phyloP scores from a whole-genome alignment of 2,329 filamentous ascomycete genomes.

The Chrysoporthe deuterocubensis region DNA sequence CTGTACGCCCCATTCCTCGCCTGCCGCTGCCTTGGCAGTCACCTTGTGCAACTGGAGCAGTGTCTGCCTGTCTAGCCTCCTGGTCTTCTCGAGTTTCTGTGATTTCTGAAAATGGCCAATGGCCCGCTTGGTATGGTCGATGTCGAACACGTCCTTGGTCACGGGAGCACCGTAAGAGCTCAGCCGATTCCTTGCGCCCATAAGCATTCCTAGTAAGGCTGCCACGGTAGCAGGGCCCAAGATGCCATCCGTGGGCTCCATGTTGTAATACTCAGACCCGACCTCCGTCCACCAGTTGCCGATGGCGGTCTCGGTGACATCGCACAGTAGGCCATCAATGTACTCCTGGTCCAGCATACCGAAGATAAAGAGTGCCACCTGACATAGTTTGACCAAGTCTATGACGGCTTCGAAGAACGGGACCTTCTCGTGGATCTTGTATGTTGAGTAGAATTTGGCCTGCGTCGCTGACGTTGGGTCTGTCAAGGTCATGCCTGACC shows the following conservation, averaged over 20 bases:
- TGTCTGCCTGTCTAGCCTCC: conserved; percentile 82
- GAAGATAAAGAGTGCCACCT: conserved; percentile 86
- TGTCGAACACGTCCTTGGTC: conserved; percentile 88
- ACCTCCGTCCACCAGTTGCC: conserved; percentile 97
- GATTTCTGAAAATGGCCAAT: conserved; percentile 90
- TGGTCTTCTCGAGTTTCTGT: conserved; percentile 76
- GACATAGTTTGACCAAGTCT: conserved; percentile 89
- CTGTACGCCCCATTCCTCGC: conserved; percentile 90
- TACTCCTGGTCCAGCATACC: conserved; percentile 86
- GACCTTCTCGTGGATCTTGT: conserved; percentile 83
- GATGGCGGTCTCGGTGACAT: conserved; percentile 87
- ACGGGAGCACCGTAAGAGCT: conserved; percentile 84
- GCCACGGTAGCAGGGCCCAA: conserved; percentile 90
- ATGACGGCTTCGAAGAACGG: conserved; percentile 78
- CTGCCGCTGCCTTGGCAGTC: conserved; percentile 89
- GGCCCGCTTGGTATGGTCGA: conserved; percentile 79
- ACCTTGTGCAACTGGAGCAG: conserved; percentile 77
- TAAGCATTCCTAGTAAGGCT: conserved; percentile 81
- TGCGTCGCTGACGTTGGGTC: conserved; percentile 80
- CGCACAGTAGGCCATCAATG: conserved; percentile 89
- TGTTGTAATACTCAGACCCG: conserved; percentile 87
- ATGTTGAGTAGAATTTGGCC: conserved; percentile 90
- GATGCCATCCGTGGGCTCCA: conserved; percentile 90
- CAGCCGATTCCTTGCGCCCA: conserved; percentile 88
- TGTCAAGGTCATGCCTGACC: conserved; percentile 81